A percentile compares a stretch with the other conserved stretches of the same genome.
phyloP scores from a whole-genome alignment of 1,139 yeast species.

The Scheffersomyces segobiensis region DNA sequence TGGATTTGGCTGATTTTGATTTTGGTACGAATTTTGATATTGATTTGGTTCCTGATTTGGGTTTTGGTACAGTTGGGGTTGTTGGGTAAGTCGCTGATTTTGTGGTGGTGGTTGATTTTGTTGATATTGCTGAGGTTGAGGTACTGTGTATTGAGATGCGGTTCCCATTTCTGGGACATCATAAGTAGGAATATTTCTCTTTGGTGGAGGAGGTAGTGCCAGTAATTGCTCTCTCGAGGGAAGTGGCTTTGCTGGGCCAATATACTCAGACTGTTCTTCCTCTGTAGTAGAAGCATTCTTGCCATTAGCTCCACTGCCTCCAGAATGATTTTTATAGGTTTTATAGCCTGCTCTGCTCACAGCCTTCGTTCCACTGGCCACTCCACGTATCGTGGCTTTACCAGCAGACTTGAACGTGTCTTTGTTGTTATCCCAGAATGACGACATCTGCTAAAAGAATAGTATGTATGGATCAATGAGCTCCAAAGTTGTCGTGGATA shows the following conservation, averaged over 20 bases:
- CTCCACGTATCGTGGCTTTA: constrained; percentile 45
- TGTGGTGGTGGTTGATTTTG: background rate
- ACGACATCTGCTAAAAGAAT: constrained; percentile 11
- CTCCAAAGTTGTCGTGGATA: background rate
- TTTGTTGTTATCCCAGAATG: constrained; percentile 58
- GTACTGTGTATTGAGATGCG: constrained; percentile 5
- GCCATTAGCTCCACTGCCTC: constrained; percentile 6
- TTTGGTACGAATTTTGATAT: background rate
- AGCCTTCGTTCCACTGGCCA: constrained; percentile 51
- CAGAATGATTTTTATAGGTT: constrained; percentile 46
- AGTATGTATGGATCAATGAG: background rate
- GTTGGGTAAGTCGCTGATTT: background rate
- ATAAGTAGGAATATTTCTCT: constrained; percentile 28
- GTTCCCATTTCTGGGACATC: constrained; percentile 9
- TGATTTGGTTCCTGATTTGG: background rate
- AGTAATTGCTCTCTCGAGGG: constrained; percentile 36
- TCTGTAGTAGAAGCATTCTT: constrained; percentile 1
- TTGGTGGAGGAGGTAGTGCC: constrained; percentile 57
- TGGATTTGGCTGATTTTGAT: background rate
- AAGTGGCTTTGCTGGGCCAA: constrained; percentile 20
- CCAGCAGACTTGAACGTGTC: constrained; percentile 51
- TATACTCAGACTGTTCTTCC: constrained; percentile 2
- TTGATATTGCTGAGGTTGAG: constrained; percentile 4
- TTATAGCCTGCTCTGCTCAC: constrained; percentile 50
- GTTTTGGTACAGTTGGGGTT: background rate